Conservation (phyloP, 2,329 filamentous ascomycete genomes). For the Neofusicoccum sp. region DNA sequence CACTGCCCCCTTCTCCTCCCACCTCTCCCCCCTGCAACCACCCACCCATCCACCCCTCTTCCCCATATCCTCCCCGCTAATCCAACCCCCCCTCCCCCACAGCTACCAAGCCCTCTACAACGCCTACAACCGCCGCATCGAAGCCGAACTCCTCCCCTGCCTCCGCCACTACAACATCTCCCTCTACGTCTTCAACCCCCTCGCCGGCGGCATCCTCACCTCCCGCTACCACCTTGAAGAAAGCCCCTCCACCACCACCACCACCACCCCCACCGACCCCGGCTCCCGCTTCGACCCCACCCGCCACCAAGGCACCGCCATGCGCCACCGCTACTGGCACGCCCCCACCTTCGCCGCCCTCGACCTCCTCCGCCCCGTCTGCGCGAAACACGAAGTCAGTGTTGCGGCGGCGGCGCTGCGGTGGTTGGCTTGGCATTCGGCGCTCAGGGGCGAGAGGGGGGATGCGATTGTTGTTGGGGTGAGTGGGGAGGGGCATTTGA, state of each 20-base stretch:
- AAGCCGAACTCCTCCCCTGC: constrained; percentile 44
- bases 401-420: constrained; percentile 43
- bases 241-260: too few species aligned
- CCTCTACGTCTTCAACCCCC: constrained; percentile 43
- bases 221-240: constrained; percentile 17
- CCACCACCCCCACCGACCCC: too few species aligned
- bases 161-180: constrained; percentile 43
- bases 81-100: constrained; percentile 26
- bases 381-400: constrained; percentile 29
- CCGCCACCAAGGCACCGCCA: constrained; percentile 38
- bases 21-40: too few species aligned
- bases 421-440: constrained; percentile 47
- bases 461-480: constrained; percentile 62
- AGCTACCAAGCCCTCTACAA: constrained; percentile 52
- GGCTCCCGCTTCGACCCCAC: constrained; percentile 42
- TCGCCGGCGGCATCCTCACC: constrained; percentile 41
- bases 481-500: constrained; percentile 55
- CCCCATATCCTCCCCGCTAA: too few species aligned
- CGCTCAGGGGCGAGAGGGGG: constrained; percentile 53
- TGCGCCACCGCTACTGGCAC: constrained; percentile 42
- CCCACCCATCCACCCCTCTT: too few species aligned
- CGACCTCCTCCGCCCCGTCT: constrained; percentile 37
- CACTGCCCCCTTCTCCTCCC: too few species aligned
- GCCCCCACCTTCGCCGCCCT: constrained; percentile 45
- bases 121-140: constrained; percentile 41